These are phyloP conservation scores for Diaporthe vaccinii DNA, from an alignment of 2,329 filamentous ascomycete species.

Conservation along the genomic window DNA sequence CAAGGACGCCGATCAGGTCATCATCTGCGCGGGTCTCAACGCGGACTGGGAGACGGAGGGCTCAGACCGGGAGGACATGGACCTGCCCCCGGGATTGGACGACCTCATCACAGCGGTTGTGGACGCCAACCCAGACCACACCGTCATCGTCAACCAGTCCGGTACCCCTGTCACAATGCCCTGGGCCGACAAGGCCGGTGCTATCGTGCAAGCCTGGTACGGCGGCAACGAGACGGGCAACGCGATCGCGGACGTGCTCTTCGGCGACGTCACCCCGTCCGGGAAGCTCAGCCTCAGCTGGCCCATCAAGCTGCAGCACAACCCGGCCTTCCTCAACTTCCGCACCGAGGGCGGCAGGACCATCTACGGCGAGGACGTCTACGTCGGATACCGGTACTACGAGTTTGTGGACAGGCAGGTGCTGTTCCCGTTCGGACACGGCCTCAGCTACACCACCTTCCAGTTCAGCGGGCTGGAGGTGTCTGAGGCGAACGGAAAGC, in stretches of 20 bases:
- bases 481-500: slow-evolving; percentile 60
- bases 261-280: slow-evolving; percentile 79
- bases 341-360: slow-evolving; percentile 73
- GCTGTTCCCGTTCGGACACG: slow-evolving; percentile 49
- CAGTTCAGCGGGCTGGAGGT: slow-evolving; percentile 64
- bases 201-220: slow-evolving; percentile 84
- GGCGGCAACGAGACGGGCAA: slow-evolving; percentile 90
- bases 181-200: slow-evolving; percentile 69
- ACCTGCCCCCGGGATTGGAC: slow-evolving; percentile 80
- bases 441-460: slow-evolving; percentile 48
- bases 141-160: slow-evolving; percentile 81
- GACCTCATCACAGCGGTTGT: slow-evolving; percentile 76
- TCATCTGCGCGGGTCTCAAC: slow-evolving; percentile 84
- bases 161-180: slow-evolving; percentile 82
- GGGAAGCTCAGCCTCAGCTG: slow-evolving; percentile 77
- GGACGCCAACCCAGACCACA: slow-evolving; percentile 73
- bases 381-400: slow-evolving; percentile 80
- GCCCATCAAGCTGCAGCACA: slow-evolving; percentile 73
- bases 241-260: slow-evolving; percentile 82
- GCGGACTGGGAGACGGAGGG: slow-evolving; percentile 87
- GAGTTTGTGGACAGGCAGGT: slow-evolving; percentile 62
- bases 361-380: slow-evolving; percentile 80
- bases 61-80: slow-evolving; percentile 82
- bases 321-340: slow-evolving; percentile 78
- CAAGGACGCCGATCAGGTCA: slow-evolving; percentile 79